Base-by-base conservation (phyloP, 768 basidiomycete species). In the Suillus bovinus region DNA sequence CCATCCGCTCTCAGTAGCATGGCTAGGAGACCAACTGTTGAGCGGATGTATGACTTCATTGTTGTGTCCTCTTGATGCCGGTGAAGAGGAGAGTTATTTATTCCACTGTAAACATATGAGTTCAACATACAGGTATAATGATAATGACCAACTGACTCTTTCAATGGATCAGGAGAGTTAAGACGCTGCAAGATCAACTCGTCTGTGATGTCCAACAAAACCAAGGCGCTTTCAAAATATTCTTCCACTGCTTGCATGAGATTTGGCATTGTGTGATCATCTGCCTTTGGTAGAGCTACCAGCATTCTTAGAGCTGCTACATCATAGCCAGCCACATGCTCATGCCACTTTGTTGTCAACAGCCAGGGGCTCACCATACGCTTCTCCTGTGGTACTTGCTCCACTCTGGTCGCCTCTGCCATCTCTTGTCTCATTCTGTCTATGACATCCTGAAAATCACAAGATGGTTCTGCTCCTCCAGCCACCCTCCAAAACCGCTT, bases 81-180 rank as follows among this genome's bases (percentile, higher is more conserved):
- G 16, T 70, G 68, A 17, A 76, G 63, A 0, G 72, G 71, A 0
- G 57, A 68, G 61, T 73, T 70, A 54, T 64, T 67, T n/a, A 74
- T 69, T 0, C 70, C 67, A 5, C 63, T 67, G 16, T 22, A 8
- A 17, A 27, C 9, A 2, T 4, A 2, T 44, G 20, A 16, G 16
- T 5, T 49, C 36, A 33, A 4, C 16, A 20, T 22, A 31, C 24
- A 10, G 6, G 13, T 34, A 46, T 27, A 11, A 14, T 16, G 16
- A 58, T 1, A 0, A 39, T 8, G 1, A 11, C 0, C 0, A 1
- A 38, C 67, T 47, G 14, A 65, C 66, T 13, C 2, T 56, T 59
- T 63, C 0, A 10, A 0, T 4, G 63, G 69, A 62, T 67, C 60
- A 5, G 62, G 59, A 0, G 61, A 69, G 8, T 65, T 64, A 0